Evolutionary conservation across 371 early-diverging fungal species (phyloP), one percentile per base, ranked within the genome.

Genomic region (Pancytospora philotis): DNA sequence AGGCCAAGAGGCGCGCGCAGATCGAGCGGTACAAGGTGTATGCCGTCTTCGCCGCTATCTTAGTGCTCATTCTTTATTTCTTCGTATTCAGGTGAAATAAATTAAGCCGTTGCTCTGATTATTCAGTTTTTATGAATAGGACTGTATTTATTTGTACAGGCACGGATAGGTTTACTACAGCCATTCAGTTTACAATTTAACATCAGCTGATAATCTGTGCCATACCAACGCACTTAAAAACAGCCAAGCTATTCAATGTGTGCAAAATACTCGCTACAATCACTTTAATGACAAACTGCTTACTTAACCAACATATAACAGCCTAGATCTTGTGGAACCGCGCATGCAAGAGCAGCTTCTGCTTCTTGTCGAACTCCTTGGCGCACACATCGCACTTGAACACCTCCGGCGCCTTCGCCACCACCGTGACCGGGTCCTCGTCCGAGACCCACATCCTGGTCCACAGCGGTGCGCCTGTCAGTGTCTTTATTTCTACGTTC

Each of bases 361-460:
- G 73, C 10, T 48, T 50, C 36, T 72, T 62, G 52, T 72, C 66
- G 63, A 67, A 72, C 64, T 51, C 62, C 48, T 72, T 72, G 31
- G 48, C 50, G 38, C 73, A 72, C 1, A 67, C 66, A 32, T 66
- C 62, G 50, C 73, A 72, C 36, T 37, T 61, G 34, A 38, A 62
- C 0, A 67, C 28, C 16, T 52, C 60, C 6, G 6, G 6, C 22
- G 6, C 60, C 22, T 59, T 59, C 22, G 35, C 52, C 22, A 16
- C 48, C 6, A n/a, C 6, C 52, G 35, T 6, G 10, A 10, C 10
- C n/a, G 16, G 28, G 6, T 6, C 22, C 13, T 57, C 58, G 27
- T 69, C 65, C 0, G 69, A 51, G 22, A 63, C 74, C 63, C 65
- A 73, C 69, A 73, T 62, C 52, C 41, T 62, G 27, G 61, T 58